These are phyloP conservation scores for Plectosphaerella sp. DNA, from an alignment of 2,329 filamentous ascomycete species.

Conservation along the genomic window DNA sequence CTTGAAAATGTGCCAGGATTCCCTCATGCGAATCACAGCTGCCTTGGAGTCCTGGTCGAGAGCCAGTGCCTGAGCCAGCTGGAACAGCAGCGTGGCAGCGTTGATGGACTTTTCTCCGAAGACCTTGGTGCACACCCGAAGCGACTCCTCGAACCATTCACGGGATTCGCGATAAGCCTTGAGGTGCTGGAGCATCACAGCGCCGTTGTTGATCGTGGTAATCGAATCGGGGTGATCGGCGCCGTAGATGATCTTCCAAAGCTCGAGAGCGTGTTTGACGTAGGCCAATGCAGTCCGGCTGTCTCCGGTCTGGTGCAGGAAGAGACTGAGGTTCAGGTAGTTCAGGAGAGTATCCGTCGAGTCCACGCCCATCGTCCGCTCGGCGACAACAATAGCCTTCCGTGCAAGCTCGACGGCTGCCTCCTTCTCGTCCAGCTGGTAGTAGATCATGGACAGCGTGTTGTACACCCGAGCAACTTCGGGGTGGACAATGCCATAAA, in stretches of 20 bases:
- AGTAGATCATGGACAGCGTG: conserved; percentile 91
- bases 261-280: conserved; percentile 84
- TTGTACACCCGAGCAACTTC: conserved; percentile 96
- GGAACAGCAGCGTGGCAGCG: conserved; percentile 92
- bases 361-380: conserved; percentile 90
- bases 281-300: conserved; percentile 84
- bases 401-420: conserved; percentile 91
- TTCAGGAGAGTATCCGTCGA: conserved; percentile 90
- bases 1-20: conserved; percentile 95
- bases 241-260: conserved; percentile 98
- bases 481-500: conserved; percentile 94
- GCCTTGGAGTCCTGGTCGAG: conserved; percentile 93
- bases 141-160: conserved; percentile 92
- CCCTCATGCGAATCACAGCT: conserved; percentile 89
- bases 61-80: conserved; percentile 90
- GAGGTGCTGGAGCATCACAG: conserved; percentile 94
- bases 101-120: conserved; percentile 89
- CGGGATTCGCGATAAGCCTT: conserved; percentile 94
- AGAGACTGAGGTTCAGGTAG: conserved; percentile 92
- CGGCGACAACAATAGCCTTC: conserved; percentile 93
- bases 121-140: conserved; percentile 82
- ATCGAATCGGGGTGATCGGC: conserved; percentile 93
- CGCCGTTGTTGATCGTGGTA: conserved; percentile 97
- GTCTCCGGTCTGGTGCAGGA: conserved; percentile 88
- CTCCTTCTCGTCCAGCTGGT: conserved; percentile 95